Evolutionary conservation across 1,139 yeast genomes (phyloP), one percentile per base, ranked within the genome.

Genomic region (Kurtzmaniella quercitrusa): DNA sequence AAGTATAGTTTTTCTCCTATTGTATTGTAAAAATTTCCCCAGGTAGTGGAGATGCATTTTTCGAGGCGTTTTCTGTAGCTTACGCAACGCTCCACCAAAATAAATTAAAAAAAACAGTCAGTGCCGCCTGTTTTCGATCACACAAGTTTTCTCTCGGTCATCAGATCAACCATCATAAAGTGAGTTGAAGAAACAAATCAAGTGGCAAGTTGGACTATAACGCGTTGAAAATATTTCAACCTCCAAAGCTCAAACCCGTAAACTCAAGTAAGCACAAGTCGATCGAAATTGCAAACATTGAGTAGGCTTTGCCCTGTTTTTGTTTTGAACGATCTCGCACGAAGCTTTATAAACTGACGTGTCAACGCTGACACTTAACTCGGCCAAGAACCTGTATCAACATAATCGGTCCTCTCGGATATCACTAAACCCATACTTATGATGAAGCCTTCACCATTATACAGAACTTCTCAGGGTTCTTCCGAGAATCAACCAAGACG

Each of bases 401-500:
- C n/a, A n/a, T n/a, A n/a, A n/a, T n/a, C n/a, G n/a, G n/a, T n/a
- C n/a, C n/a, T n/a, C n/a, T n/a, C n/a, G n/a, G n/a, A n/a, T n/a
- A n/a, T n/a, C n/a, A n/a, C n/a, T n/a, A n/a, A n/a, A n/a, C n/a
- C n/a, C n/a, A 9, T 5, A 26, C n/a, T 14, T 30, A 30, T 14
- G 18, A 30, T 30, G 34, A 30, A 30, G 11, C 18, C 34, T 3
- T 14, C 16, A 14, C 18, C 34, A 16, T 30, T 30, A 30, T 30
- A 30, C 15, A 30, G 34, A 30, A 30, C 16, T 16, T 14, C 34
- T 14, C 34, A 14, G 15, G 34, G 34, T 30, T 30, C 34, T 14
- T 14, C 16, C 5, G 34, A 30, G 18, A 14, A 30, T 14, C 34
- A 30, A 14, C 15, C 34, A 4, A 30, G 81, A 52, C 70, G 82